phyloP scores from a whole-genome alignment of 306 rosid genomes.

The Cercis canadensis region DNA sequence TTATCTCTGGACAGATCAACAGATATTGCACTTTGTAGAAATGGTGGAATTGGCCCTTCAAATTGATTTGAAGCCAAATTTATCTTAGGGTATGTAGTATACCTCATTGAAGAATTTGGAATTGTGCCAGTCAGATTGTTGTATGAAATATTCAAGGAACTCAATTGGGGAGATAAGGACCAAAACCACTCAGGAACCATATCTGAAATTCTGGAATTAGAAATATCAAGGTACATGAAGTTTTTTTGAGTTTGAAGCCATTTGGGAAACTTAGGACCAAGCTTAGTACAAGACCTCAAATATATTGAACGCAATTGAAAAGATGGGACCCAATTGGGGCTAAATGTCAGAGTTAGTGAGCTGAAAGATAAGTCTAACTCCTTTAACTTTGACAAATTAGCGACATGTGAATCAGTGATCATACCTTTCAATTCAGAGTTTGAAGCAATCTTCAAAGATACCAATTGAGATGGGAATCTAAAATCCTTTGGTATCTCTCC shows the following conservation, averaged over 20 bases:
- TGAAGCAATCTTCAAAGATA: not conserved
- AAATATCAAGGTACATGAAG: not conserved
- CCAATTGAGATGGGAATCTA: not conserved
- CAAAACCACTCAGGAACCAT: slow-evolving; percentile 32
- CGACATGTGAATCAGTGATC: slow-evolving; percentile 23
- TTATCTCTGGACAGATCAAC: slow-evolving; percentile 35
- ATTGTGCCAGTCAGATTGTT: slow-evolving; percentile 29
- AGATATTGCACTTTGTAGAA: not conserved
- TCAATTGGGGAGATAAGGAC: not conserved
- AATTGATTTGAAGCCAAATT: slow-evolving; percentile 13
- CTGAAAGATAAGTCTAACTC: not conserved
- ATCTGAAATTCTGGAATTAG: slow-evolving; percentile 18
- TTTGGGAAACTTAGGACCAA: slow-evolving; percentile 31
- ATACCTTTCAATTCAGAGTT: slow-evolving; percentile 26
- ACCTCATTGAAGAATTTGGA: not conserved
- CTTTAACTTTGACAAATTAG: not conserved
- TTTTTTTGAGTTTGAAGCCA: slow-evolving; percentile 28
- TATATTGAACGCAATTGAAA: fast-evolving
- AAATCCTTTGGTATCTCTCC: slow-evolving; percentile 25
- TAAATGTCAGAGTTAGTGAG: not conserved
- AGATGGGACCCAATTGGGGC: slow-evolving; percentile 4
- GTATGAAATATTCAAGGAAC: slow-evolving; percentile 20
- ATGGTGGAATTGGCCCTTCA: slow-evolving; percentile 27
- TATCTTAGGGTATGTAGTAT: not conserved
- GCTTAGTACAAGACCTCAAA: slow-evolving; percentile 7